These are phyloP conservation scores for Pseudoscleropodium purum DNA, from an alignment of 225 moss, liverwort and hornwort genomes.

Conservation along the genomic window DNA sequence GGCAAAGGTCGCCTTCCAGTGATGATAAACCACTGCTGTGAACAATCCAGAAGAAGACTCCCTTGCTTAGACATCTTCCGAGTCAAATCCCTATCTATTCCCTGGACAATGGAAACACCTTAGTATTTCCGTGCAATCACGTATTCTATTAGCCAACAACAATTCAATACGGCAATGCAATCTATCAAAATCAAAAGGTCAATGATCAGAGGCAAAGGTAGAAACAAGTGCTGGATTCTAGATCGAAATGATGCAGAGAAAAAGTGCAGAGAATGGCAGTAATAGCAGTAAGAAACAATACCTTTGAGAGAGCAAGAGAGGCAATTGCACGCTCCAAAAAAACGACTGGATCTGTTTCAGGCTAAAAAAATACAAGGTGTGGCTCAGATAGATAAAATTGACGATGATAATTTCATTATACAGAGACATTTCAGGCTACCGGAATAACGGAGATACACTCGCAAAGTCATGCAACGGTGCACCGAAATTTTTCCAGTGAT, in stretches of 20 bases:
- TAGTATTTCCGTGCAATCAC: not conserved
- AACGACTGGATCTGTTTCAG: conserved; percentile 49
- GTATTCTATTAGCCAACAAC: not conserved
- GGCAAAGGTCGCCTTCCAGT: conserved; percentile 84
- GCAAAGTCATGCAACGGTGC: not conserved
- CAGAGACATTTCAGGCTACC: not conserved
- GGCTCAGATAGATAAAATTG: not conserved
- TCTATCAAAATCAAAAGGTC: not conserved
- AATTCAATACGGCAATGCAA: not conserved
- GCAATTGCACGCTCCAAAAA: conserved; percentile 78
- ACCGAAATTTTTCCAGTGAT: not conserved
- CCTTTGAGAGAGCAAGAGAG: conserved; percentile 49
- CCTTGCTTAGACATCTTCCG: conserved; percentile 61
- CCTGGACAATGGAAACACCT: conserved; percentile 15
- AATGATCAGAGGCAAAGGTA: not conserved
- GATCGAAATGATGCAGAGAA: not conserved
- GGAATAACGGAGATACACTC: not conserved
- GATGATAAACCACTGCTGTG: conserved; percentile 66
- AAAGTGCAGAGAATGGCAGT: not conserved
- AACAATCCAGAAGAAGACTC: conserved; percentile 56
- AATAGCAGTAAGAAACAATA: not conserved
- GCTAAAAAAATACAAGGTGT: conserved; percentile 25
- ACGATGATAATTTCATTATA: not conserved
- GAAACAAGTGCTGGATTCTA: not conserved
- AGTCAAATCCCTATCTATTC: conserved; percentile 34